Evolutionary conservation across 306 rosid genomes (phyloP), one percentile per base, ranked within the genome.

Genomic region (Lupinus albus): DNA sequence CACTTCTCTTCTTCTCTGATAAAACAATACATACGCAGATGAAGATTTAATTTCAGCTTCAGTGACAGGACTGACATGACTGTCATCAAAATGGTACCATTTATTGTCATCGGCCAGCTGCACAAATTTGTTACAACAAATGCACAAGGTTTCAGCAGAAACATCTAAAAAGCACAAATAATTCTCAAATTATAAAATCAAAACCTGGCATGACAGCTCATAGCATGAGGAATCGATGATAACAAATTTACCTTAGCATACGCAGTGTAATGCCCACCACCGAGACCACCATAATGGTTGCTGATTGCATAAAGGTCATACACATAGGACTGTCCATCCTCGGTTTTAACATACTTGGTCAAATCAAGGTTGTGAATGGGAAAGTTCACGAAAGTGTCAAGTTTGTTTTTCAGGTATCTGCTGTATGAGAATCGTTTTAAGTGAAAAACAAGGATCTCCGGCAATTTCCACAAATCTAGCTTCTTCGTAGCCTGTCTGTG

Each of bases 261-360:
- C 5, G 99, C 99, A 70, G 99, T 86, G 84, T 94, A 90, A 79
- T 94, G 99, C 62, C 99, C 99, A 25, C 99, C 95, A 21, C 97
- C 99, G 35, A 94, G 85, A 81, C 97, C 97, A 21, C 99, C 99
- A 71, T 94, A 90, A 78, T 94, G 99, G 81, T 94, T 94, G 89
- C 97, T 94, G 79, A 94, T 77, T 67, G 99, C 97, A 72, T 90
- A 94, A 35, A 94, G 87, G 76, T 94, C 80, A 66, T 91, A 94
- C 28, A 81, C 35, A 46, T 86, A 84, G 51, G 91, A 70, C 46
- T 75, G 76, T 55, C 96, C 99, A 38, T 90, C 95, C 68, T 84
- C 79, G 88, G 76, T 78, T 61, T 81, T 94, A 68, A 91, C 97
- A 67, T 94, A 91, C 77, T 86, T 83, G 78, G 96, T 86, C 83